Base-by-base conservation (phyloP, 257 asterid species). In the Marsdenia floribunda region DNA sequence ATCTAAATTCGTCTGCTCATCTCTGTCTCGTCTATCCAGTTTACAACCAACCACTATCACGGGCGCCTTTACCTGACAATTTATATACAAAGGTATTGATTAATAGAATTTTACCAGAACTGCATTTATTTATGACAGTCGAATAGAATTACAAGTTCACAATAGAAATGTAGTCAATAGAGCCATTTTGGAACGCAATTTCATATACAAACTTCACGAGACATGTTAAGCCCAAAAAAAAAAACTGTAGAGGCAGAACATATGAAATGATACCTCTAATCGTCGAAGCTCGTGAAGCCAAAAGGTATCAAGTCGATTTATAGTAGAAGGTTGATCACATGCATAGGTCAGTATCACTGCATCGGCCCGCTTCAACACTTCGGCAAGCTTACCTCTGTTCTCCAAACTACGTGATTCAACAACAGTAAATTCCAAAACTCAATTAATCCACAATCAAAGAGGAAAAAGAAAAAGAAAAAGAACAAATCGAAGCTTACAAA, bases 291-390 rank as follows among this genome's bases (percentile, higher is more conserved):
- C 98, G 22, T 82, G 86, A 81, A 95, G 96, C 99, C 99, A 94
- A 88, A 89, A 94, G 37, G 98, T 83, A 80, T 87, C 86, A 75
- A 95, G 88, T 77, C 98, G 98, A 87, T 86, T 90, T 50, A 95
- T 86, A 11, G 97, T 85, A 64, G 89, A 75, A 67, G 93, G 96
- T 83, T 95, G 98, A 83, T 95, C 99, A 82, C 97, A 95, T 78
- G 99, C 99, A 83, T 92, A 90, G n/a, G 99, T 90, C 88, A 95
- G 54, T 72, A 95, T 96, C 7, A 92, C 96, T 42, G 91, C 91
- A 87, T 95, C 99, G 15, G 98, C 97, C 68, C 97, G 93, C 91
- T 92, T 95, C 90, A 95, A 67, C 82, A 92, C 99, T 82, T 95
- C 99, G 47, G 96, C 98, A 59, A 95, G 92, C 81, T 79, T 86